Evolutionary conservation across 2,329 filamentous ascomycete genomes (phyloP), one percentile per base, ranked within the genome.

Genomic region (Cladophialophora chaetospira): DNA sequence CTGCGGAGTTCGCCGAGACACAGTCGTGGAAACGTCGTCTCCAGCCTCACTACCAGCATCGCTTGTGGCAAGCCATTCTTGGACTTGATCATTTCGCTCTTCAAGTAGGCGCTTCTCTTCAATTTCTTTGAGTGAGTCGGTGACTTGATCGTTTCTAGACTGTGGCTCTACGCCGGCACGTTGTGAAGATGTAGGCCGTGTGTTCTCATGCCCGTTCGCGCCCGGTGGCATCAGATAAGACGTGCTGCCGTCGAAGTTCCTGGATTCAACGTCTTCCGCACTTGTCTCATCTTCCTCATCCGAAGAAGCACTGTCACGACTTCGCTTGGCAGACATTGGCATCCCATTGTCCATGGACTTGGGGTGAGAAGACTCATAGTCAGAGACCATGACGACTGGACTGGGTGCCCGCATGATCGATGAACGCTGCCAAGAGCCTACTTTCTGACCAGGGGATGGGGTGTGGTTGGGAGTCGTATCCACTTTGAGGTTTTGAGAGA

Each of bases 41-140:
- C 69, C 70, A n/a, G 67, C 63, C 50, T 71, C 72, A 51, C 75
- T 77, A 40, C 72, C 76, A 13, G 73, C 75, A 38, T 76, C 75
- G 61, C 76, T 80, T 10, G 75, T 73, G 11, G 70, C 75, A 3
- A 82, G 73, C 82, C 82, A 84, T 19, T 75, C 71, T 49, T 75
- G 72, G 29, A 84, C 81, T 51, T 82, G 79, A 6, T 74, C 71
- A 55, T 82, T 81, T 63, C 77, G 82, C 48, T 82, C 77, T 3
- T 76, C 73, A 28, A 75, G 69, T 29, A 76, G 70, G 47, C 77
- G 74, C 55, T 76, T 70, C 40, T 76, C 70, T 45, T 77, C 73
- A 46, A 81, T 69, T 23, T 84, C 79, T 45, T 80, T 79, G 5
- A 81, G 70, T 46, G 75, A 82, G 11, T 73, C 73, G 3, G 81